Evolutionary conservation across 495 filamentous ascomycete species (phyloP), one percentile per base, ranked within the genome.

Genomic region (Neurospora sublineolata): DNA sequence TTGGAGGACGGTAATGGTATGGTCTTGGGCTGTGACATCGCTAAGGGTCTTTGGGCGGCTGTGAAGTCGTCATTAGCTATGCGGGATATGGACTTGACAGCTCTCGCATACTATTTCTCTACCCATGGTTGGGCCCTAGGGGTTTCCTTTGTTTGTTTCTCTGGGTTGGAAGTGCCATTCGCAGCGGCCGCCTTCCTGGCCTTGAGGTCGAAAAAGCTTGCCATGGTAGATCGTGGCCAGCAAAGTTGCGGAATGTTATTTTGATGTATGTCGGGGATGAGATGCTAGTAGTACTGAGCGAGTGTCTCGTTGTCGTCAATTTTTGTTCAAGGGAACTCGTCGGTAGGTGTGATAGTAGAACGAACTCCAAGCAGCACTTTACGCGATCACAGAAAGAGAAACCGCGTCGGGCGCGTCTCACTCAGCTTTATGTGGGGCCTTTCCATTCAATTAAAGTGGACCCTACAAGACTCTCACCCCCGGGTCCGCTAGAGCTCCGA

Each of bases 21-120:
- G 95, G 78, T 98, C 94, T 88, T 99, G 95, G 3, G 95, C 95
- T 37, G 95, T 92, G 69, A 99, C 93, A 88, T 99, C 95, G 77
- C 88, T 91, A 60, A 99, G 86, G 30, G 89, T 93, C 82, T 95
- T 97, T 9, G 95, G 95, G 14, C 96, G 94, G 78, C 95, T 99
- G 73, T 37, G 12, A 37, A 33, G 27, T 6, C 52, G 74, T 79
- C 69, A 82, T 75, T 41, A 42, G 72, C 12, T 30, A n/a, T n/a
- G 20, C 23, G 2, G 30, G 33, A 36, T 36, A 36, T 36, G 33
- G 33, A 20, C 23, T 58, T 33, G 9, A 42, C 36, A 72, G 58
- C 23, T 38, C 20, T 42, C 14, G 77, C 89, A 73, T 88, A 97
- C 96, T 99, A 99, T 93, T 99, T 99, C 85, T 98, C 96, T 69